Conservation (phyloP, 2,329 filamentous ascomycete genomes). For the Trichoderma breve region DNA sequence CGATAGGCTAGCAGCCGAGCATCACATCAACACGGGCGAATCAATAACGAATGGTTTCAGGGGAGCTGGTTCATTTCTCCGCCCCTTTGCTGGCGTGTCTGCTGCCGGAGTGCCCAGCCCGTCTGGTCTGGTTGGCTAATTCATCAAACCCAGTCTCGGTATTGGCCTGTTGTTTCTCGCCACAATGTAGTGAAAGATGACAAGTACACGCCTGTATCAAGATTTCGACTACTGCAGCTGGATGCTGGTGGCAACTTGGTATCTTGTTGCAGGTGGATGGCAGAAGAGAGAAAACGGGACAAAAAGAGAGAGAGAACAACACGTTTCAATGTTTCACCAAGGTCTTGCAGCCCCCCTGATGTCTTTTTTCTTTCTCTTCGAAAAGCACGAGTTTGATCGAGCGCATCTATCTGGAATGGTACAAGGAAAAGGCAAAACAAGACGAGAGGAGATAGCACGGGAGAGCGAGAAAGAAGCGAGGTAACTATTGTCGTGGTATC, state of each 20-base stretch:
- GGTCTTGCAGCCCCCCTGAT: background rate
- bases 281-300: background rate
- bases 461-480: background rate
- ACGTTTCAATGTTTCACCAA: slow-evolving; percentile 9
- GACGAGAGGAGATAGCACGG: background rate
- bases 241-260: background rate
- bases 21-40: slow-evolving; percentile 3
- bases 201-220: background rate
- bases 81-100: slow-evolving; percentile 13
- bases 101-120: background rate
- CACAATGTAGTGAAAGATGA: background rate
- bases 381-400: background rate
- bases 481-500: background rate
- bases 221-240: background rate
- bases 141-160: background rate
- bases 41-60: background rate
- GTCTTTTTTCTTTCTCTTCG: background rate
- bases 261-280: background rate
- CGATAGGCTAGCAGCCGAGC: background rate
- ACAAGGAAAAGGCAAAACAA: background rate
- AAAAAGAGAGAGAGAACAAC: background rate
- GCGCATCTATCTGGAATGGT: background rate
- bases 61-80: slow-evolving; percentile 4
- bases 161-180: background rate
- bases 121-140: slow-evolving; percentile 6